Evolutionary conservation across 805 yeast genomes (phyloP).

Genomic region (Candida coleopterorum): DNA sequence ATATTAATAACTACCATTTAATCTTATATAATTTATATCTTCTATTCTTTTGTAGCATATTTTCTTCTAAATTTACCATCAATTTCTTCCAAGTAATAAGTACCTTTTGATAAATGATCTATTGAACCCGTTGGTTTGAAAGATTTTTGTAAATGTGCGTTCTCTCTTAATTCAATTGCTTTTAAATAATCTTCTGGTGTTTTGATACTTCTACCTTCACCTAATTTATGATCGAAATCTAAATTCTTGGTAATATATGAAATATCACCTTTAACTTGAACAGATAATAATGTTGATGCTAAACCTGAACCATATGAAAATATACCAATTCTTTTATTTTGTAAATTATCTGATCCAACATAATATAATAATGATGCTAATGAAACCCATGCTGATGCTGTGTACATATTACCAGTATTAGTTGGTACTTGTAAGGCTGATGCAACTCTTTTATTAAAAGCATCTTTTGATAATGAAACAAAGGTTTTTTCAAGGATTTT

Average conservation of each 20-base stretch:
- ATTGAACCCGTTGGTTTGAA: constrained; percentile 76
- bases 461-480: constrained; percentile 68
- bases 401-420: constrained; percentile 97
- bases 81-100: constrained; percentile 77
- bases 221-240: constrained; percentile 64
- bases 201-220: constrained; percentile 53
- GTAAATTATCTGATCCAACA: constrained; percentile 69
- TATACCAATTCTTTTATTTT: constrained; percentile 80
- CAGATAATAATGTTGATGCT: constrained; percentile 84
- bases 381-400: constrained; percentile 88
- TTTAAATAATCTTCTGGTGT: constrained; percentile 79
- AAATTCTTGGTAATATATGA: constrained; percentile 58
- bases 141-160: constrained; percentile 76
- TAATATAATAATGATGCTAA: constrained; percentile 75
- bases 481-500: constrained; percentile 81
- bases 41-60: constrained; percentile 66
- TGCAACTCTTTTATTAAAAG: constrained; percentile 60
- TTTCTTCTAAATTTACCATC: constrained; percentile 87
- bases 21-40: too few species aligned
- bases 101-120: constrained; percentile 67
- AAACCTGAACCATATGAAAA: constrained; percentile 98
- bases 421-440: constrained; percentile 88
- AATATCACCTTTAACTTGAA: constrained; percentile 77
- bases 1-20: constrained; percentile 1
- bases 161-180: constrained; percentile 82